Conservation (phyloP, 345 rosid genomes). For the Acer campestre region DNA sequence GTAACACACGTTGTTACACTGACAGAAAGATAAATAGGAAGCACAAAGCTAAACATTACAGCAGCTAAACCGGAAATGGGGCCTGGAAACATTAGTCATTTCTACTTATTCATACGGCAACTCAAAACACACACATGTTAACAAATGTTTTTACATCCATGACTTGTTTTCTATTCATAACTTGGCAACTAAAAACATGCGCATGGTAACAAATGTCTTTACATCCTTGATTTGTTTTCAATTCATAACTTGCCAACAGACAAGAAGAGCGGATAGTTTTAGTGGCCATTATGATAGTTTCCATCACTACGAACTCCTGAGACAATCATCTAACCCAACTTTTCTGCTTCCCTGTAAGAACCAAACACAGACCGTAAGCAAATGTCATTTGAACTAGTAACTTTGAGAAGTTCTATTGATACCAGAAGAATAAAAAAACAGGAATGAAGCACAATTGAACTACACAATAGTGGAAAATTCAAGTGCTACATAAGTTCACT, state of each 20-base stretch:
- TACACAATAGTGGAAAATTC: not conserved
- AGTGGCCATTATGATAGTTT: not conserved
- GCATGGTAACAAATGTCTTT: not conserved
- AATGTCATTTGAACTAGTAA: not conserved
- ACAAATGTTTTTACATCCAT: too few species aligned
- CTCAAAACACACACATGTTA: not conserved
- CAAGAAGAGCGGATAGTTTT: not conserved
- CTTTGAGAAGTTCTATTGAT: not conserved
- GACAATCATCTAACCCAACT: not conserved
- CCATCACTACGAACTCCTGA: not conserved
- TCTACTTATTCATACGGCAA: not conserved
- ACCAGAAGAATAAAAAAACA: not conserved
- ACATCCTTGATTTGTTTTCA: not conserved
- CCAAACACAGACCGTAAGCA: not conserved
- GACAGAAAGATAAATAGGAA: not conserved
- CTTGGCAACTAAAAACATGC: too few species aligned
- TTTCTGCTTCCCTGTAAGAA: conserved; percentile 12
- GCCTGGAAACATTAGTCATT: not conserved
- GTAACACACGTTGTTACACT: not conserved
- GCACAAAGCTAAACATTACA: not conserved
- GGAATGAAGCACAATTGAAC: not conserved
- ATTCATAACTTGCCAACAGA: not conserved
- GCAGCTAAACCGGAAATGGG: not conserved
- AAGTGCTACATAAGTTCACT: not conserved
- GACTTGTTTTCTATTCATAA: too few species aligned